These are phyloP conservation scores for Lumnitzera racemosa DNA, from an alignment of 345 rosid species.

Conservation along the genomic window DNA sequence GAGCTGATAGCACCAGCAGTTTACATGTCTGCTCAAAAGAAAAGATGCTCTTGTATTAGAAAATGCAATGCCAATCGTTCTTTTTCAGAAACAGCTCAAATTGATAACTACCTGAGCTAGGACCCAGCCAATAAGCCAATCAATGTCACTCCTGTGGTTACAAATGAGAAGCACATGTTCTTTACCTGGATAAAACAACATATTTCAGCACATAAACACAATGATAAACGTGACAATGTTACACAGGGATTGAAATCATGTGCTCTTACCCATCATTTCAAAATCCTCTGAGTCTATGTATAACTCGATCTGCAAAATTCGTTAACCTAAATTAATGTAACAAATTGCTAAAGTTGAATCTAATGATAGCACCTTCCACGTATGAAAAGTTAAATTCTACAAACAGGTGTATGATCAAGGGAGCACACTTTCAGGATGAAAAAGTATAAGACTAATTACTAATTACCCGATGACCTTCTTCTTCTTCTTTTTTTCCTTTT, in stretches of 20 bases:
- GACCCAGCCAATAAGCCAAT: constrained; percentile 96
- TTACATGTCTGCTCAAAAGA: not conserved
- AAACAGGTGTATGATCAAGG: too few species aligned
- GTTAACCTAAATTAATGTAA: not conserved
- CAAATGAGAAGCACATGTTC: constrained; percentile 78
- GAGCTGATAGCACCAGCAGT: too few species aligned
- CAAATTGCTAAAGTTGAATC: too few species aligned
- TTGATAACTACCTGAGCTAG: constrained; percentile 65
- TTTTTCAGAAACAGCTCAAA: not conserved
- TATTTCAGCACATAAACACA: too few species aligned
- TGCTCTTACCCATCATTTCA: constrained; percentile 58
- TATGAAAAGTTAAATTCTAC: too few species aligned
- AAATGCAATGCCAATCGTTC: not conserved
- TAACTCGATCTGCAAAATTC: constrained; percentile 50
- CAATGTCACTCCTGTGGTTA: constrained; percentile 90
- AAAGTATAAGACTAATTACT: too few species aligned
- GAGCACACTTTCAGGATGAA: too few species aligned
- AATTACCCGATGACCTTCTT: too few species aligned
- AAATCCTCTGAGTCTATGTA: constrained; percentile 60
- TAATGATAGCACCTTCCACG: too few species aligned
- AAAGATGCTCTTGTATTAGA: not conserved
- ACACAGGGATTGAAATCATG: not conserved
- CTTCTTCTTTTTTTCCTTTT: too few species aligned
- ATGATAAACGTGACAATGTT: too few species aligned
- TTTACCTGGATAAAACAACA: constrained; percentile 42